Evolutionary conservation across 345 rosid species (phyloP).

Genomic region (Murraya koenigii): DNA sequence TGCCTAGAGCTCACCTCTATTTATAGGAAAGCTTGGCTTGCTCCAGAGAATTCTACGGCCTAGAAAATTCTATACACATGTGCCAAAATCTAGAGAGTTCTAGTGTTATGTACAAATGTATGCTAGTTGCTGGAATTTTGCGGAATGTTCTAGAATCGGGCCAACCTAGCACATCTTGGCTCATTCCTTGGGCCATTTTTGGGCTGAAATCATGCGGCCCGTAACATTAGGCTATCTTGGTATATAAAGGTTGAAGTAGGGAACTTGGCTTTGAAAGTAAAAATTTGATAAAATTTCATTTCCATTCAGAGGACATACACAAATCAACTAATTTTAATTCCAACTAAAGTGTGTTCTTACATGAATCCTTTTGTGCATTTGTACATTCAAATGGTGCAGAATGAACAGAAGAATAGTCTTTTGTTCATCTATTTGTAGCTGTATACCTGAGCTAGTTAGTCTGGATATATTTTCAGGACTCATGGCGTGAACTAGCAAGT

Average conservation of each 20-base stretch:
- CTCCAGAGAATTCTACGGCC: too few species aligned
- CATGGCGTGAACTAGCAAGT: conserved; percentile 86
- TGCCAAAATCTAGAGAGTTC: too few species aligned
- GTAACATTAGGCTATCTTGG: background rate
- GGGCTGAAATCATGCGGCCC: too few species aligned
- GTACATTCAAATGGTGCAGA: background rate
- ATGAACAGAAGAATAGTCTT: background rate
- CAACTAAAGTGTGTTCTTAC: background rate
- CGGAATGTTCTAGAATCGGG: too few species aligned
- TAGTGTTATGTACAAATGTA: too few species aligned
- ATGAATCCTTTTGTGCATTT: background rate
- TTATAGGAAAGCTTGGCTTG: too few species aligned
- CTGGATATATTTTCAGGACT: conserved; percentile 55
- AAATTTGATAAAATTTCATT: background rate
- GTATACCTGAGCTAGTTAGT: conserved; percentile 10
- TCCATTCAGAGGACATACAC: background rate
- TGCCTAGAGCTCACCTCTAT: too few species aligned
- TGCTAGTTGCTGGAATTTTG: too few species aligned
- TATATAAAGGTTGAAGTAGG: background rate
- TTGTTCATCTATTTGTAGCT: background rate
- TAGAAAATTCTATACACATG: too few species aligned
- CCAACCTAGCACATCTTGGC: too few species aligned
- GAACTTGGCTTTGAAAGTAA: background rate
- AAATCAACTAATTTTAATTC: background rate
- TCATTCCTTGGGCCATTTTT: too few species aligned